Conservation (phyloP, 2,329 filamentous ascomycete species). For the Esteya vermicola region DNA sequence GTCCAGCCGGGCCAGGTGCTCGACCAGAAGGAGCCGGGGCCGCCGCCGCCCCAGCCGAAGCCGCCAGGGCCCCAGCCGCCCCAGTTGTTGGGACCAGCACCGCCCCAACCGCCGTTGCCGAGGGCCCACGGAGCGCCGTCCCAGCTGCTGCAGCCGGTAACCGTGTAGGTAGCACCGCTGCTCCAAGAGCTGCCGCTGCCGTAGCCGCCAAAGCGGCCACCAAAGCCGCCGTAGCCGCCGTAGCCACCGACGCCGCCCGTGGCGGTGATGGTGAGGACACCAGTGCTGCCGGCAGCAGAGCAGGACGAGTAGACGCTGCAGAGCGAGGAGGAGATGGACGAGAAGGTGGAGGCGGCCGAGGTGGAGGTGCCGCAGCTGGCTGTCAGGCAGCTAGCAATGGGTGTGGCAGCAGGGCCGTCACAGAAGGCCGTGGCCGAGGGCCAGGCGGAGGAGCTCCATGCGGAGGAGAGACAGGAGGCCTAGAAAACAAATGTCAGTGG, state of each 20-base stretch:
- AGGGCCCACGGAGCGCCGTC: conserved; percentile 23
- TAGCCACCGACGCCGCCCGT: conserved; percentile 20
- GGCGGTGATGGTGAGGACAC: conserved; percentile 24
- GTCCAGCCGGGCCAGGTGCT: conserved; percentile 19
- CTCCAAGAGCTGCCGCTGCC: conserved; percentile 19
- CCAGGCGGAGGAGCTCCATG: conserved; percentile 18
- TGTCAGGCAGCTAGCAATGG: conserved; percentile 14
- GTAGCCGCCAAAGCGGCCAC: background rate
- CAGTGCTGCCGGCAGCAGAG: conserved; percentile 21
- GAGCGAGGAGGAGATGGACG: conserved; percentile 24
- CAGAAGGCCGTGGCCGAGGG: conserved; percentile 19
- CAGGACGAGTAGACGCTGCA: conserved; percentile 26
- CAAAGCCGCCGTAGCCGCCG: conserved; percentile 9
- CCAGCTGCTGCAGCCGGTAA: conserved; percentile 25
- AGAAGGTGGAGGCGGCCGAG: conserved; percentile 14
- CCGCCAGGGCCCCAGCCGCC: conserved; percentile 22
- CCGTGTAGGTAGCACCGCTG: conserved; percentile 24
- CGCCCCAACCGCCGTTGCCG: conserved; percentile 15
- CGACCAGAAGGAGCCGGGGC: conserved; percentile 26
- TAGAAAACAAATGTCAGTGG: conserved; percentile 7
- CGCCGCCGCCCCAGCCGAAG: conserved; percentile 15
- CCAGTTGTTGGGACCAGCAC: conserved; percentile 20
- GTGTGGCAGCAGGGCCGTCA: conserved; percentile 10
- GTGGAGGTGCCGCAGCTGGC: conserved; percentile 18
- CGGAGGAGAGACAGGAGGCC: conserved; percentile 27